Base-by-base conservation (phyloP, 1,139 yeast genomes). In the Kazachstania sp. region DNA sequence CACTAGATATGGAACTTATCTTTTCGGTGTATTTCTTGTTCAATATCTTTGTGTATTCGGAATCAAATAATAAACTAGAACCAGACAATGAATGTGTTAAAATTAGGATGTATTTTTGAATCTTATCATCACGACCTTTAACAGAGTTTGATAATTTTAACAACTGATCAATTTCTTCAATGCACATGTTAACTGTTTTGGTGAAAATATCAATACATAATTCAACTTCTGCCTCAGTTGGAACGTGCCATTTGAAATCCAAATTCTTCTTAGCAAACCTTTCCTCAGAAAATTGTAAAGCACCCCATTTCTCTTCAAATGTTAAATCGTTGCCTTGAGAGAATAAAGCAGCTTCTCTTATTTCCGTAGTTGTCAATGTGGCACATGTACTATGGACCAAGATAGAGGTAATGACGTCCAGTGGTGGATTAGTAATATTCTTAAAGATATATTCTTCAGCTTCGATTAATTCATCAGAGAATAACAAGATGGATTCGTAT, bases 201-300 rank as follows among this genome's bases (percentile, higher is more conserved):
- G 74, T 77, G 57, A 83, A 84, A 30, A 79, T 66, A 9, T 77
- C 73, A 15, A 81, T 74, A 0, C 95, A 88, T 60, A 78, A 78
- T 2, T 70, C 69, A 1, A 86, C 71, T 47, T 83, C 90, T 3
- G 61, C 67, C 3, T 68, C 67, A 0, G 71, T 58, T 0, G 97
- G 97, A 1, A 75, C 64, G 59, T 81, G 87, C 98, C 98, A 92
- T 2, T 74, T 69, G 55, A 87, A 81, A 0, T 71, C 60, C 37
- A 81, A 64, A 45, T 77, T 74, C 12, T 75, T 74, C 12, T 61
- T 53, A 2, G 66, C 56, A 43, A 71, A 71, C 49, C 75, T 67
- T 32, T 75, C 62, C 1, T 66, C 58, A 28, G 72, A 71, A 54
- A 80, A 78, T 59, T 81, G 87, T 52, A 77, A 74, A 0, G 79